Evolutionary conservation across 768 basidiomycete species (phyloP), one percentile per base, ranked within the genome.

Genomic region (Pleurotus tuoliensis): DNA sequence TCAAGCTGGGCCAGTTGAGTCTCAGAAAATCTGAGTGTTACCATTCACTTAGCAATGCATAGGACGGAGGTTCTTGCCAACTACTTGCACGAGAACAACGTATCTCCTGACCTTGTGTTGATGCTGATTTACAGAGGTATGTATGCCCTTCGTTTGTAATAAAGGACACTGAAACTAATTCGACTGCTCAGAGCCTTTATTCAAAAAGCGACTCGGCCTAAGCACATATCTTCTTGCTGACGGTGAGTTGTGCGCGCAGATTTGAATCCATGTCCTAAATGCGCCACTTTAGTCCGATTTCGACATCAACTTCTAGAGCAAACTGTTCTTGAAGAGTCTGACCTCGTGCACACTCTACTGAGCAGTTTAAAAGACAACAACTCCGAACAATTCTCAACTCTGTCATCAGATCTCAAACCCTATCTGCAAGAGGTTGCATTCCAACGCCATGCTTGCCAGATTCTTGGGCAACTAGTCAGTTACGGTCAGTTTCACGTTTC

Each of bases 1-100:
- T 34, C 15, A 50, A 50, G 27, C 48, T 50, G 12, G 27, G 27
- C 48, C 48, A 50, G 48, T 50, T 50, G 37, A 15, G 48, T n/a
- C 5, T 27, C 20, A 20, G n/a, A n/a, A 4, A n/a, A 30, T 4
- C 27, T 34, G 8, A 47, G 5, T 11, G 13, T 7, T 47, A 13
- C 9, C 3, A 47, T 7, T 25, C 9, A 20, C 24, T 24, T 11
- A 15, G 24, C 16, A 47, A 20, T 15, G 16, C 20, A 3, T n/a
- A 50, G 48, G 6, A 15, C 37, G 9, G 48, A 50, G 4, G 27
- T 38, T 4, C 48, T 50, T 20, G 22, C 48, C n/a, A 50, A 15
- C 9, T 50, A 30, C 15, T 16, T 50, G 11, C 48, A 34, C 7
- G n/a, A 30, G 15, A 24, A 15, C 30, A 34, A 50, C 7, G 37